A percentile compares a stretch with the other conserved stretches of the same genome.
Evolutionary conservation across 2,329 filamentous ascomycete genomes (phyloP).

Genomic region (Amauroascus niger): DNA sequence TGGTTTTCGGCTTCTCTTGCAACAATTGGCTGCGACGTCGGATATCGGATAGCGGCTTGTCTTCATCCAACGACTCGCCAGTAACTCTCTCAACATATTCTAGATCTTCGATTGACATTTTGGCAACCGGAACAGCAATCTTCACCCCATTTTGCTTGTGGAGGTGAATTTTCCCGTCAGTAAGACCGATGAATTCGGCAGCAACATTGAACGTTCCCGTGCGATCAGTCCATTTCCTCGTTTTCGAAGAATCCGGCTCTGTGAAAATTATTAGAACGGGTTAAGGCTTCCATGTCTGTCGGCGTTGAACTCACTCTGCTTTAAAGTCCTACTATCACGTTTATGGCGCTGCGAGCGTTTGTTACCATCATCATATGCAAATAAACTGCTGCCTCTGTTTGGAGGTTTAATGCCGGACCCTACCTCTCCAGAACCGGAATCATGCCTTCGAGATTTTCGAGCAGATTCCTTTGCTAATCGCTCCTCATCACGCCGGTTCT

Average conservation of each 20-base stretch:
- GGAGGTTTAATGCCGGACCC: conserved; percentile 66
- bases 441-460: conserved; percentile 49
- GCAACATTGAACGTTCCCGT: conserved; percentile 95
- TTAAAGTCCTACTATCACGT: conserved; percentile 60
- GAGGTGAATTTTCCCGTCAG: conserved; percentile 92
- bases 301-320: conserved; percentile 56
- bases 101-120: conserved; percentile 92
- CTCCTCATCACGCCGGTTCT: conserved; percentile 69
- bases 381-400: conserved; percentile 68
- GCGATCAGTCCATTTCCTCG: conserved; percentile 89
- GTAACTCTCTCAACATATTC: conserved; percentile 86
- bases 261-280: conserved; percentile 12
- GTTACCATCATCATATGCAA: conserved; percentile 56
- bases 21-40: conserved; percentile 39
- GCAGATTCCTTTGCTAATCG: conserved; percentile 71
- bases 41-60: conserved; percentile 84
- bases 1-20: conserved; percentile 31
- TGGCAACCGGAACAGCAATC: conserved; percentile 87
- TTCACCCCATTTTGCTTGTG: conserved; percentile 98
- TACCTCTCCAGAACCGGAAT: conserved; percentile 55
- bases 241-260: conserved; percentile 76
- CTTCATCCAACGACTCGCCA: conserved; percentile 80
- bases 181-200: conserved; percentile 86
- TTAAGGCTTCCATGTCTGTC: not conserved
- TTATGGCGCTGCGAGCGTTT: conserved; percentile 61